These are phyloP conservation scores for Dovyalis caffra DNA, from an alignment of 345 rosid species.

Conservation along the genomic window DNA sequence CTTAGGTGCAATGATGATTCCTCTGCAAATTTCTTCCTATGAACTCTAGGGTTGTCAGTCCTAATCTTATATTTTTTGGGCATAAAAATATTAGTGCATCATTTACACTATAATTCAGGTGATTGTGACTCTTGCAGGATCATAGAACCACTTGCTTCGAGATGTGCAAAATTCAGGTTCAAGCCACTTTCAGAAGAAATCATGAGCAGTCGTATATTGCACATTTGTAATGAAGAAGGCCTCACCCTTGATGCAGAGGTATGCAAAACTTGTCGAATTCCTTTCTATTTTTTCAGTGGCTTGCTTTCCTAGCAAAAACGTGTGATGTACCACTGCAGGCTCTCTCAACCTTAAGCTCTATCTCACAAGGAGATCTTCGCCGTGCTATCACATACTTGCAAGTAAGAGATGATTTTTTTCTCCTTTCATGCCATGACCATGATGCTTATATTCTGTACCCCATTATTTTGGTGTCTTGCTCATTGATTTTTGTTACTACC, in stretches of 20 bases:
- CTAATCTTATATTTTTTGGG: neutral
- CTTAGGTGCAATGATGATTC: neutral
- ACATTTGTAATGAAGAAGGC: constrained; percentile 88
- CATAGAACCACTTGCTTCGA: constrained; percentile 98
- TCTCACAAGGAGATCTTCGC: constrained; percentile 97
- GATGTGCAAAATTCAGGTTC: constrained; percentile 99
- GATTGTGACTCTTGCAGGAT: constrained; percentile 41
- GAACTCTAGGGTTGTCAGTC: neutral
- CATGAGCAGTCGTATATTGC: constrained; percentile 72
- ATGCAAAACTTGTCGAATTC: constrained; percentile 3
- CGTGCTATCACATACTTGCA: constrained; percentile 95
- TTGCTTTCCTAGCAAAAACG: constrained; percentile 15
- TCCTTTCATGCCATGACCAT: neutral
- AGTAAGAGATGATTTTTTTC: constrained; percentile 37
- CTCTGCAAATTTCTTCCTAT: neutral
- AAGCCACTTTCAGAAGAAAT: constrained; percentile 95
- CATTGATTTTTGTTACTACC: neutral
- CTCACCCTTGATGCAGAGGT: constrained; percentile 75
- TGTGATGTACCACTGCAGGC: constrained; percentile 43
- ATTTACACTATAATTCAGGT: neutral
- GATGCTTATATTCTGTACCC: neutral
- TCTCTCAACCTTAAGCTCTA: constrained; percentile 76
- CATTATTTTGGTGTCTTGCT: neutral
- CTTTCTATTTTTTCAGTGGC: neutral
- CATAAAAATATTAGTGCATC: neutral